Conservation (phyloP, 148 eudicot genomes). For the Pouteria glomerata region DNA sequence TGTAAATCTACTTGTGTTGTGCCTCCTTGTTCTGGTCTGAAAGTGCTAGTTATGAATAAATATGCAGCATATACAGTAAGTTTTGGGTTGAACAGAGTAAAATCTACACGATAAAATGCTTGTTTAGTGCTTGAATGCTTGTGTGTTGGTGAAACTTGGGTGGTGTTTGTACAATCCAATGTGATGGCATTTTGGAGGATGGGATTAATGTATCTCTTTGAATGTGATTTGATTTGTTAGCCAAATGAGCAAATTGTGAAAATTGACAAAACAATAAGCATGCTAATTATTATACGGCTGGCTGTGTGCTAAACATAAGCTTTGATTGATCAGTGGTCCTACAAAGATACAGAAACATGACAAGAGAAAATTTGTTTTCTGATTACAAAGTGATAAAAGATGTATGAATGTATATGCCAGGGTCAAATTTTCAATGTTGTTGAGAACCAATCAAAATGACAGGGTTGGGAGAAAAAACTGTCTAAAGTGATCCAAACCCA, state of each 20-base stretch:
- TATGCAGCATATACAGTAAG: background rate
- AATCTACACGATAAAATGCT: background rate
- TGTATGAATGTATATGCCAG: too few relatives aligned
- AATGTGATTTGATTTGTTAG: background rate
- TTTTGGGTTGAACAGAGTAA: background rate
- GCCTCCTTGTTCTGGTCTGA: background rate
- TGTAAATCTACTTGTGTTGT: constrained; percentile 22
- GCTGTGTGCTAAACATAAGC: too few relatives aligned
- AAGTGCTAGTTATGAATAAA: constrained; percentile 5
- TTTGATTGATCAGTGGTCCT: too few relatives aligned
- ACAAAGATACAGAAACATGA: too few relatives aligned
- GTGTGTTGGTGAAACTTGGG: background rate
- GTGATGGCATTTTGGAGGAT: background rate
- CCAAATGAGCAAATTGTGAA: too few relatives aligned
- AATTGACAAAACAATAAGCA: too few relatives aligned
- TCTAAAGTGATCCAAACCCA: too few relatives aligned
- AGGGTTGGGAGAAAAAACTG: too few relatives aligned
- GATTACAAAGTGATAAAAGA: too few relatives aligned
- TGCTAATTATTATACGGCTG: background rate
- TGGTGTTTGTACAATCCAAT: background rate
- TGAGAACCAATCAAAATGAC: too few relatives aligned
- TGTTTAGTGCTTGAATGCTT: background rate
- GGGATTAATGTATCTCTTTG: background rate
- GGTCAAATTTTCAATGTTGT: too few relatives aligned
- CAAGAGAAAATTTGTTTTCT: too few relatives aligned